Evolutionary conservation across 768 basidiomycete species (phyloP).

Genomic region (Kwoniella sp.): DNA sequence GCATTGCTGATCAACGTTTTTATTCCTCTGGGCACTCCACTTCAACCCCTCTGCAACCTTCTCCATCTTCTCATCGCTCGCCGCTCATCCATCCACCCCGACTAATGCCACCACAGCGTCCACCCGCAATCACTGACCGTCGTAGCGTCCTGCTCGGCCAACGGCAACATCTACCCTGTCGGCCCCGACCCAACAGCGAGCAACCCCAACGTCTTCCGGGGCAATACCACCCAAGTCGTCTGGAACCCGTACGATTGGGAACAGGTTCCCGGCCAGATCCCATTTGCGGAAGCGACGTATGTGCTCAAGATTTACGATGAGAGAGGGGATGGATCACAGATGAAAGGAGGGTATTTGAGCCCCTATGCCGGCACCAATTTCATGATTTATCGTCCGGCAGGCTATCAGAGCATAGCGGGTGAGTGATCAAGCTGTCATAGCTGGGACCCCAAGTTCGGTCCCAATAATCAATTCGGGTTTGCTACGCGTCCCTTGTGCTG

Average conservation of each 20-base stretch:
- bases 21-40: not conserved
- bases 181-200: slow-evolving; percentile 69
- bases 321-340: slow-evolving; percentile 67
- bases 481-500: too few relatives aligned
- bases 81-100: not conserved
- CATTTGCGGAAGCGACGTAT: slow-evolving; percentile 75
- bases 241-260: slow-evolving; percentile 84
- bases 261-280: slow-evolving; percentile 64
- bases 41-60: not conserved
- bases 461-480: too few relatives aligned
- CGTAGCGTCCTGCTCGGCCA: slow-evolving; percentile 72
- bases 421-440: slow-evolving; percentile 31
- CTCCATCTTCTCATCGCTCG: not conserved
- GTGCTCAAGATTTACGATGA: slow-evolving; percentile 81
- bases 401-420: slow-evolving; percentile 69
- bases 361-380: slow-evolving; percentile 74
- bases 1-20: not conserved
- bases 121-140: slow-evolving; percentile 77
- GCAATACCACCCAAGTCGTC: slow-evolving; percentile 66
- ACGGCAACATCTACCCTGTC: slow-evolving; percentile 87
- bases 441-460: too few relatives aligned
- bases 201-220: slow-evolving; percentile 62
- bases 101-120: slow-evolving; percentile 55
- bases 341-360: slow-evolving; percentile 67
- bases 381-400: slow-evolving; percentile 77